Base-by-base conservation (phyloP, 2,329 filamentous ascomycete genomes). In the Pseudocercospora eumusae region DNA sequence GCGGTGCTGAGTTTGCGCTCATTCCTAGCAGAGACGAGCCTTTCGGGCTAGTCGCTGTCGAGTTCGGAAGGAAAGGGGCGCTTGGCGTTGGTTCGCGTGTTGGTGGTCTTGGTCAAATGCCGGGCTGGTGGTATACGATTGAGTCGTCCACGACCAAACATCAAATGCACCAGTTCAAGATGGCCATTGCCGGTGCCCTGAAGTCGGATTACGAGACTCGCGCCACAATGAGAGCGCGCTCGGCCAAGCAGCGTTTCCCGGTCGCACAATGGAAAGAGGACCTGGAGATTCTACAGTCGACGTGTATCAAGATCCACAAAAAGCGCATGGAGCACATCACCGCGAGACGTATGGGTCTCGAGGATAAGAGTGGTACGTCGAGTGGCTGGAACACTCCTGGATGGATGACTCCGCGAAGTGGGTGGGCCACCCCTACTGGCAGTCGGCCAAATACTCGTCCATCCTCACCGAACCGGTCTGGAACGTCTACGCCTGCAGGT, bases 1-100 rank as follows among this genome's bases (percentile, higher is more conserved):
- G 81, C 25, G 86, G 86, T 11, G 86, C 86, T 9, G 86, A 88
- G 50, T 88, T 88, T 64, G 86, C 86, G 9, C 76, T 88, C 13
- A 88, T 88, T 61, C 86, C 86, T 8, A 87, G 85, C 6, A 82
- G 86, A 64, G 86, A 88, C 69, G 86, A 88, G 71, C 86, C 86
- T 0, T 88, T 88, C 66, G 86, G 86, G 54, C 77, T 88, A 21
- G 86, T 88, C 1, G 86, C 86, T 20, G 86, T 88, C 45, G 86
- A 88, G 69, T 88, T 88, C 65, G 86, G 86, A 55, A 80, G 86
- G 25, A 88, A 88, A 71, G 86, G 86, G 66, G 86, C 86, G 23
- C 77, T 88, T 31, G 86, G 86, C 65, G 84, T 88, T 49, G 86
- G 86, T 50, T 83, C 85, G 27, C 80, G 85, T 58, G 86, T 88